Percentiles rank a stretch among this genome's conserved stretches.
Evolutionary conservation across 805 yeast genomes (phyloP).

Genomic region (Candida parachauliodes): DNA sequence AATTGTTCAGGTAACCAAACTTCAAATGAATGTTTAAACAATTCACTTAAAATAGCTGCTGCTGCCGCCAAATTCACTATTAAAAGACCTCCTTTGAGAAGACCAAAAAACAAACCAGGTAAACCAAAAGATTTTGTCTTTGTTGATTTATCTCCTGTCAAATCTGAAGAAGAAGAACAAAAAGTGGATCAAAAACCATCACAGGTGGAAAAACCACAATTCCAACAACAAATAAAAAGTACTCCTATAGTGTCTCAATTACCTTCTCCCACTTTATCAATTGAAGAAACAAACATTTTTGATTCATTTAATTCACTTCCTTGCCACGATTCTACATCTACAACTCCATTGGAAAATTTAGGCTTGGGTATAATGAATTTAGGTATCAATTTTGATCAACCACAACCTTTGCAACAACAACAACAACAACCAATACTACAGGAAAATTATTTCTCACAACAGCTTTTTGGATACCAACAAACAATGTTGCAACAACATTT

Average conservation of each 20-base stretch:
- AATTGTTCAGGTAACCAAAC: slow-evolving; percentile 10
- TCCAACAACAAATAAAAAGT: too few relatives aligned
- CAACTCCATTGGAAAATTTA: slow-evolving; percentile 10
- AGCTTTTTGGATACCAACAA: slow-evolving; percentile 16
- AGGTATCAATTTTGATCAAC: slow-evolving; percentile 18
- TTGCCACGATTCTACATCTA: slow-evolving; percentile 4
- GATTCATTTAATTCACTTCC: slow-evolving; percentile 16
- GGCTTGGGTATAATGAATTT: slow-evolving; percentile 31
- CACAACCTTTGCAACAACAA: slow-evolving; percentile 9
- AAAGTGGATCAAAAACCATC: background rate
- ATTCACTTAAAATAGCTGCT: slow-evolving; percentile 39
- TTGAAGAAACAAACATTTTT: slow-evolving; percentile 10
- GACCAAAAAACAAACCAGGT: slow-evolving; percentile 44
- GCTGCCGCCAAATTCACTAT: slow-evolving; percentile 32
- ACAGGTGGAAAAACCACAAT: too few relatives aligned
- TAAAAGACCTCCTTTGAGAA: slow-evolving; percentile 38
- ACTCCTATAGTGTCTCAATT: slow-evolving; percentile 9
- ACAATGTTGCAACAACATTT: slow-evolving; percentile 21
- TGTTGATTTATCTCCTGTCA: slow-evolving; percentile 43
- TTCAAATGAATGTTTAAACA: slow-evolving; percentile 34
- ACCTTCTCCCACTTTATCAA: slow-evolving; percentile 15
- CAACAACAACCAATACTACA: slow-evolving; percentile 6
- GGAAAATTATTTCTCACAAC: slow-evolving; percentile 9
- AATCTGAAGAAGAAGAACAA: slow-evolving; percentile 19
- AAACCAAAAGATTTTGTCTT: slow-evolving; percentile 44